Evolutionary conservation across 2,329 filamentous ascomycete species (phyloP), one percentile per base, ranked within the genome.

Genomic region (Fusarium succisae): DNA sequence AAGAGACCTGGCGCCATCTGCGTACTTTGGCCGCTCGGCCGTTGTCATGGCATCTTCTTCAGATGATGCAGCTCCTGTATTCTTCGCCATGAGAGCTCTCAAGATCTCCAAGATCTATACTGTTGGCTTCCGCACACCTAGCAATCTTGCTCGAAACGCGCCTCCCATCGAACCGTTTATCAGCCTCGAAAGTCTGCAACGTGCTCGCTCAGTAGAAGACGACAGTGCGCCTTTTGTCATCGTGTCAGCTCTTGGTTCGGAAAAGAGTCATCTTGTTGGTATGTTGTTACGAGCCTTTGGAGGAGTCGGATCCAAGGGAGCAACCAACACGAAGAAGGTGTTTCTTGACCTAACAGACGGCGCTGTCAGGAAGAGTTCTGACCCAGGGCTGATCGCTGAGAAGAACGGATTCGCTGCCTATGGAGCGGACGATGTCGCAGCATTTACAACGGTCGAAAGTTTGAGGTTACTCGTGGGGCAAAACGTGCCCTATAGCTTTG

Each of bases 401-500:
- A 89, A 91, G 78, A 91, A 90, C 63, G 94, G 94, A 0, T 97
- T 95, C 87, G 92, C 91, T 30, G 91, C 93, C 12, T 96, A 96
- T 79, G 93, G 92, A 3, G 90, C 92, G 24, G 92, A 92, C 30
- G 94, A 97, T 81, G 92, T 95, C 38, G 92, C 91, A 64, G 93
- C 94, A 1, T 96, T 95, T 84, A 95, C 93, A 28, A 95, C 93
- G 6, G 94, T 96, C 10, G 93, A 96, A 83, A 96, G 91, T 55
- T 83, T 96, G 63, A 87, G 94, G 74, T 82, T 95, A 67, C 86
- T 97, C 30, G 93, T 96, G 17, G 94, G 94, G 15, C 93, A 96
- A 83, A 96, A 96, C 80, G 93, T 96, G 64, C 93, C 93, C 11
- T 96, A 94, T 82, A 95, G 93, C 82, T 97, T 97, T 84, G 94